phyloP scores from a whole-genome alignment of 2,329 filamentous ascomycete species.

The Cladosporium halotolerans region DNA sequence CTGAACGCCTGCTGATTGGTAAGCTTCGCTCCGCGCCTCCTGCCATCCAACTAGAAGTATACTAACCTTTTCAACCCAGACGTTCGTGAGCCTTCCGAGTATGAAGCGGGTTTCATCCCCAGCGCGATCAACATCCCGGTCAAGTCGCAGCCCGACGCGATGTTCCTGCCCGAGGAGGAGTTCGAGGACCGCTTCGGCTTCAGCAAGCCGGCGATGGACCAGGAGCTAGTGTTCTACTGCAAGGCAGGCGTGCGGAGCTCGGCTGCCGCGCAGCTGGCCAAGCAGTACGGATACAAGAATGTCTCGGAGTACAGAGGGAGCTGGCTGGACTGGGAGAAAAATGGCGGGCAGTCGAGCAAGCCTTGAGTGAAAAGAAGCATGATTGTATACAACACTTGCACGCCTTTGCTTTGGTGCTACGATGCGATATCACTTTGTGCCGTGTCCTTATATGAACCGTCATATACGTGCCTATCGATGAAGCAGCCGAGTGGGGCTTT shows the following conservation, averaged over 20 bases:
- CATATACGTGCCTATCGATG: too few relatives aligned
- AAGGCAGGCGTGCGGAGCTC: constrained; percentile 80
- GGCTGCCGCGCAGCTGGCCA: constrained; percentile 70
- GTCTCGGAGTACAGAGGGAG: constrained; percentile 69
- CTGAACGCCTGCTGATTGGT: constrained; percentile 27
- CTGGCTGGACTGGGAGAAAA: constrained; percentile 75
- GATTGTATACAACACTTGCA: too few relatives aligned
- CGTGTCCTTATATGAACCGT: too few relatives aligned
- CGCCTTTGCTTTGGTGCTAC: too few relatives aligned
- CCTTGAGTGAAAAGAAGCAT: not conserved
- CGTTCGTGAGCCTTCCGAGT: constrained; percentile 66
- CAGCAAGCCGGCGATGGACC: constrained; percentile 54
- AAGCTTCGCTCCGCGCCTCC: not conserved
- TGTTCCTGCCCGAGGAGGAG: constrained; percentile 68
- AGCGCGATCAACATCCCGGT: constrained; percentile 78
- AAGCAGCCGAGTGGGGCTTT: too few relatives aligned
- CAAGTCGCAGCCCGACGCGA: constrained; percentile 66
- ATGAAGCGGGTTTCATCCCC: constrained; percentile 65
- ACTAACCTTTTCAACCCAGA: constrained; percentile 38
- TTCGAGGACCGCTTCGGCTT: constrained; percentile 81
- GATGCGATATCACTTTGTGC: too few relatives aligned
- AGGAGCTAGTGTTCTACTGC: constrained; percentile 76
- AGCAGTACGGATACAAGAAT: constrained; percentile 65
- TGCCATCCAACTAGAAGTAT: not conserved
- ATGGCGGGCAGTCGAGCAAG: constrained; percentile 54